These are phyloP conservation scores for Beta macrorhiza DNA, from an alignment of 179 eudicot genomes.

Conservation along the genomic window DNA sequence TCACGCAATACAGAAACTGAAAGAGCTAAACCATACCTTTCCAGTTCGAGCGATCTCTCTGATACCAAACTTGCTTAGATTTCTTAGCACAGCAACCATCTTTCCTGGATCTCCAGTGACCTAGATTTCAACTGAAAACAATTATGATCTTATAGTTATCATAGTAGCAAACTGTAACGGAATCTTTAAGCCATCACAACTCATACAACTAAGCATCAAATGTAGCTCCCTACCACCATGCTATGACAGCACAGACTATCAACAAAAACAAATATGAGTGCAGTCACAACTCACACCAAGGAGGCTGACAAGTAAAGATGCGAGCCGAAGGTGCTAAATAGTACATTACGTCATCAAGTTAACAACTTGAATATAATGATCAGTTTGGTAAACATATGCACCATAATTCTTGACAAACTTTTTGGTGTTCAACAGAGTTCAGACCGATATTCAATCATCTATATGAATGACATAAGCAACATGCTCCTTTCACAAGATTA, in stretches of 20 bases:
- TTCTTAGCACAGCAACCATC: conserved; percentile 54
- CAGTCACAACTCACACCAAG: not conserved
- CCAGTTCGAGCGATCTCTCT: conserved; percentile 60
- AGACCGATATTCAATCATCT: not conserved
- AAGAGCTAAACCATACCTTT: conserved; percentile 36
- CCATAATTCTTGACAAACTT: not conserved
- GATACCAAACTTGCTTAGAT: conserved; percentile 49
- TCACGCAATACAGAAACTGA: not conserved
- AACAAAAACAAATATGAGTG: not conserved
- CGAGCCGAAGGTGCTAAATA: not conserved
- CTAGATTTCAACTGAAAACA: conserved; percentile 27
- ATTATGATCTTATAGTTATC: not conserved
- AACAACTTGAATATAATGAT: not conserved
- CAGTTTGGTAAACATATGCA: not conserved
- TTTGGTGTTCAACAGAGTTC: not conserved
- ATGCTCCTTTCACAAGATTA: not conserved
- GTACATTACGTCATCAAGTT: not conserved
- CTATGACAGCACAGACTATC: not conserved
- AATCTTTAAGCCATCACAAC: no score
- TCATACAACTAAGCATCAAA: not conserved
- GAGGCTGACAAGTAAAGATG: not conserved
- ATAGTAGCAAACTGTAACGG: not conserved
- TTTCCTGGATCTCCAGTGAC: conserved; percentile 65
- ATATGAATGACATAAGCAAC: not conserved
- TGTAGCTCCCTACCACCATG: not conserved